Evolutionary conservation across 805 yeast genomes (phyloP).

Genomic region (Wickerhamiella domercqiae): DNA sequence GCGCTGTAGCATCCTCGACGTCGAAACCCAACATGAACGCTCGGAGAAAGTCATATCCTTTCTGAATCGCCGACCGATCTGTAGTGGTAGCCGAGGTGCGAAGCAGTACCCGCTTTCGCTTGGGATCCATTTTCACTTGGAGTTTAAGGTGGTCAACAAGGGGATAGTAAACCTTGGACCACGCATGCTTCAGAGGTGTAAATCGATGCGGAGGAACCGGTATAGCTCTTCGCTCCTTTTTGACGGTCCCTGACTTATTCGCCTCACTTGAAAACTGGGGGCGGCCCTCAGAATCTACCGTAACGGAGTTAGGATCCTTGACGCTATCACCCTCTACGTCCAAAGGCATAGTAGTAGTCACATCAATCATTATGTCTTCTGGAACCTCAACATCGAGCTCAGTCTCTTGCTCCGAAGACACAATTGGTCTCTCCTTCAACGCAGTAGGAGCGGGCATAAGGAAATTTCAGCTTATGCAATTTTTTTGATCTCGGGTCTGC

Average conservation of each 20-base stretch:
- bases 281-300: constrained; percentile 75
- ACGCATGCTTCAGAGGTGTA: constrained; percentile 76
- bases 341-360: constrained; percentile 24
- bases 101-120: constrained; percentile 65
- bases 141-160: constrained; percentile 85
- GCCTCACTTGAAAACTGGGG: constrained; percentile 74
- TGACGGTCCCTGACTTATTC: constrained; percentile 45
- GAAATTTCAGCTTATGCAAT: neutral
- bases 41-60: constrained; percentile 92
- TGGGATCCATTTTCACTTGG: constrained; percentile 90
- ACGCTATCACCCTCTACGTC: constrained; percentile 17
- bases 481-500: neutral
- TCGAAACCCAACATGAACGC: constrained; percentile 96
- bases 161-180: constrained; percentile 94
- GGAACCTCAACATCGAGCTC: constrained; percentile 8
- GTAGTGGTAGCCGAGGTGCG: constrained; percentile 70
- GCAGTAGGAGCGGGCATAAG: constrained; percentile 28
- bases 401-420: constrained; percentile 24
- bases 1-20: constrained; percentile 90
- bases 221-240: constrained; percentile 74
- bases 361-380: constrained; percentile 35
- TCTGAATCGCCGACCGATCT: constrained; percentile 89
- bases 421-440: constrained; percentile 23
- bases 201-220: constrained; percentile 95
- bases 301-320: constrained; percentile 22